Evolutionary conservation across 495 filamentous ascomycete genomes (phyloP), one percentile per base, ranked within the genome.

Genomic region (Bombardia bombarda): DNA sequence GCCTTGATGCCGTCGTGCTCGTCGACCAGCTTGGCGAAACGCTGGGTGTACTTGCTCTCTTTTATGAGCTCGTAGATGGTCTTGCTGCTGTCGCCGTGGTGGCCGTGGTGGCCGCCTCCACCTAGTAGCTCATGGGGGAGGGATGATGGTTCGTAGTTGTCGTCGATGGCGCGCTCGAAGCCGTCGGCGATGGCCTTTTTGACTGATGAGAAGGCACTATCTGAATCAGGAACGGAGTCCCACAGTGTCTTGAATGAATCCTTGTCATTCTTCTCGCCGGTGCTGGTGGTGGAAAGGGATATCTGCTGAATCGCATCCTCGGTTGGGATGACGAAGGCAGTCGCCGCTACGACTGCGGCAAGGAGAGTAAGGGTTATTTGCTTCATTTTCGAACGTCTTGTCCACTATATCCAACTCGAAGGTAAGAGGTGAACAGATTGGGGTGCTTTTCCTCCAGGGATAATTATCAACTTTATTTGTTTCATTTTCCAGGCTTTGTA

Each of bases 51-150:
- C 46, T 84, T 84, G 66, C 72, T 82, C 36, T 75, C 67, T 10
- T 70, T 61, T 60, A 96, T 86, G 19, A 88, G 62, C 47, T 94
- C 67, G 62, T 86, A 94, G 39, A 93, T 69, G 23, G 86, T 93
- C 55, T 89, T 83, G n/a, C 71, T 61, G 38, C 22, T 41, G 48
- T 53, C 51, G 43, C 50, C 48, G 32, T 50, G 63, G 25, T 63
- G 66, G 33, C 26, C 47, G 28, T 43, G 42, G 28, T 46, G 47
- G 31, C 48, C 46, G 9, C 37, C 7, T n/a, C 17, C 7, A 8
- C 12, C 12, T 3, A 10, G 13, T 10, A 33, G 32, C 7, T 18
- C 10, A 9, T n/a, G 7, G 34, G 34, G 9, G 18, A 19, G 34
- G 34, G 9, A n/a, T n/a, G n/a, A n/a, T n/a, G n/a, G n/a, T n/a